A percentile compares a stretch with the other conserved stretches of the same genome.
Evolutionary conservation across 1,284 basidiomycete species (phyloP).

Genomic region (Lignosus rhinocerotis): DNA sequence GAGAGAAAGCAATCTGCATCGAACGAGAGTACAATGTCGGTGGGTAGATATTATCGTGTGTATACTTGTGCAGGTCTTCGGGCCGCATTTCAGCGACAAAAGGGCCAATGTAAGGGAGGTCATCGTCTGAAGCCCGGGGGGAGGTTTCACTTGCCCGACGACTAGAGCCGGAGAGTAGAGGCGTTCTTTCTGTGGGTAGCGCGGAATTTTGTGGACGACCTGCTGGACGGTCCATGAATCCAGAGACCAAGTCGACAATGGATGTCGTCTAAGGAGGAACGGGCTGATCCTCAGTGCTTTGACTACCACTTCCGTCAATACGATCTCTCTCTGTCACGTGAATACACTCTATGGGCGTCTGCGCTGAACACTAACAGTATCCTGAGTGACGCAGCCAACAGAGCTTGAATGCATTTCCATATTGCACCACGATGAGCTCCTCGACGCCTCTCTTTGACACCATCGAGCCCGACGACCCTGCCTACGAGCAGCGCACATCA

Average conservation of each 20-base stretch:
- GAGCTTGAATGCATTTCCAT: not conserved
- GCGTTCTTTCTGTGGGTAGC: conserved; percentile 14
- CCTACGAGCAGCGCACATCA: conserved; percentile 26
- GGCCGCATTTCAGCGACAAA: conserved; percentile 25
- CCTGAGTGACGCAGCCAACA: conserved; percentile 14
- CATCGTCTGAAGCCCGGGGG: not conserved
- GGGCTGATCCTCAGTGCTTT: not conserved
- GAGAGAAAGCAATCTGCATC: conserved; percentile 29
- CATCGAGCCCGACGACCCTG: conserved; percentile 72
- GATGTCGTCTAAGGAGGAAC: not conserved
- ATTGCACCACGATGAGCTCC: conserved; percentile 45
- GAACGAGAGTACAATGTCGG: conserved; percentile 6
- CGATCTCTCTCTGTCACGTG: conserved; percentile 11
- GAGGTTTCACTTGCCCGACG: not conserved
- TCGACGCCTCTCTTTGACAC: conserved; percentile 57
- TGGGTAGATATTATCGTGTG: conserved; percentile 22
- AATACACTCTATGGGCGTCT: conserved; percentile 1
- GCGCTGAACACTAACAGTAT: too few relatives aligned
- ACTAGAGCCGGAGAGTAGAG: conserved; percentile 9
- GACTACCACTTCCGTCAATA: not conserved
- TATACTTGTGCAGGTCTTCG: conserved; percentile 24
- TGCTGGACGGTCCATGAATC: not conserved
- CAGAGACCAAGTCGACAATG: not conserved
- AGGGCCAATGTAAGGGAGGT: conserved; percentile 23
- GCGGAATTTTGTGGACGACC: not conserved